phyloP scores from a whole-genome alignment of 2,329 filamentous ascomycete species.

The Coniochaeta sp. region DNA sequence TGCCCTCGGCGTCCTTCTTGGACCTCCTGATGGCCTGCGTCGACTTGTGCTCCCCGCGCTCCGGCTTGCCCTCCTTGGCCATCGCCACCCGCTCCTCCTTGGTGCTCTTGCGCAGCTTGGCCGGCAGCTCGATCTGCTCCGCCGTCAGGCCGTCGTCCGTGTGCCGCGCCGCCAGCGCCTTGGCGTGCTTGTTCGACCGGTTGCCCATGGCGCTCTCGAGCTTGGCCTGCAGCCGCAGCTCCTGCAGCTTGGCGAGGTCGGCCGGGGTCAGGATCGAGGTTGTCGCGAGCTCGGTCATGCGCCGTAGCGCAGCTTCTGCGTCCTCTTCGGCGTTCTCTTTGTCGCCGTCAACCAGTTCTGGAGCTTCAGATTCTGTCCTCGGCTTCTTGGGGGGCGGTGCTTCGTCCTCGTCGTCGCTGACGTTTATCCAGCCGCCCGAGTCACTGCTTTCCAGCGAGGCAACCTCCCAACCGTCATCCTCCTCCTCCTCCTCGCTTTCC shows the following conservation, averaged over 20 bases:
- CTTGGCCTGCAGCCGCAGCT: constrained; percentile 68
- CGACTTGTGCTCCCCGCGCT: constrained; percentile 72
- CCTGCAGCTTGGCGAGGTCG: constrained; percentile 88
- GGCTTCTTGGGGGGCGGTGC: constrained; percentile 56
- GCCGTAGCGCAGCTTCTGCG: constrained; percentile 30
- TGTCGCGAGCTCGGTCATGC: constrained; percentile 72
- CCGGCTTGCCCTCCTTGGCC: constrained; percentile 74
- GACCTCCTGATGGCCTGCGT: constrained; percentile 78
- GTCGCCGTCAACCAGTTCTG: constrained; percentile 16
- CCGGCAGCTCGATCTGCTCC: constrained; percentile 82
- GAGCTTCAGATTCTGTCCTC: constrained; percentile 32
- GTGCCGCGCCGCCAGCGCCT: constrained; percentile 53
- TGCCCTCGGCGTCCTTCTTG: constrained; percentile 82
- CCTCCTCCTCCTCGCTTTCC: constrained; percentile 53
- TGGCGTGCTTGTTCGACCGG: constrained; percentile 33
- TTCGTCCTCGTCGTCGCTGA: constrained; percentile 76
- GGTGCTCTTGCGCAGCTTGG: constrained; percentile 71
- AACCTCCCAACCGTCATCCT: constrained; percentile 53
- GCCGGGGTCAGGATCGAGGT: constrained; percentile 92
- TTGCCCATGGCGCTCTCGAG: constrained; percentile 56
- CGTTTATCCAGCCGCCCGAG: constrained; percentile 89
- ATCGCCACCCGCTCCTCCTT: constrained; percentile 84
- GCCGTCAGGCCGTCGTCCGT: constrained; percentile 85
- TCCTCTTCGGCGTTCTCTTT: constrained; percentile 29
- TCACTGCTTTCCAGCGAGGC: constrained; percentile 54